These are phyloP conservation scores for Ciborinia camelliae DNA, from an alignment of 2,329 filamentous ascomycete genomes.

Conservation along the genomic window DNA sequence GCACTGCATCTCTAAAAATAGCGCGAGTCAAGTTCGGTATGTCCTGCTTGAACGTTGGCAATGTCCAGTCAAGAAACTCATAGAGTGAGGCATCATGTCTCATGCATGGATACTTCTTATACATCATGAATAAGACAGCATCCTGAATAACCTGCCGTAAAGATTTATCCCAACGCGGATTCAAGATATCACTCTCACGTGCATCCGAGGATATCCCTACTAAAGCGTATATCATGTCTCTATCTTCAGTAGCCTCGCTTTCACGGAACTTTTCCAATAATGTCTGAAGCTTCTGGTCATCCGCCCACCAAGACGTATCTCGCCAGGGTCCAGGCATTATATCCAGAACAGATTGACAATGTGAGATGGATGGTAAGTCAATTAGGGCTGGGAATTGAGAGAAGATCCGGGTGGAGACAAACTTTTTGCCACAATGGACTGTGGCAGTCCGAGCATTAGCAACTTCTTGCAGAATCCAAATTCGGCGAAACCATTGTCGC, in stretches of 20 bases:
- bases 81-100: neutral
- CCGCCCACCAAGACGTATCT: constrained; percentile 15
- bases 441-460: constrained; percentile 2
- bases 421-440: constrained; percentile 18
- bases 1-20: neutral
- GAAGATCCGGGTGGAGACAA: constrained; percentile 16
- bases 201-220: constrained; percentile 2
- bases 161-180: neutral
- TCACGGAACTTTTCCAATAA: constrained; percentile 20
- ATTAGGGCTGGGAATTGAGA: constrained; percentile 11
- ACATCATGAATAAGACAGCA: neutral
- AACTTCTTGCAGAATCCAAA: constrained; percentile 12
- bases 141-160: neutral
- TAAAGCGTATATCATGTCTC: constrained; percentile 22
- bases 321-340: constrained; percentile 20
- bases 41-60: neutral
- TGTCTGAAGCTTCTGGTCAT: constrained; percentile 15
- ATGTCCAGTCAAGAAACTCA: constrained; percentile 1
- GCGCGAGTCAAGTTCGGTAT: neutral
- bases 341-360: constrained; percentile 22
- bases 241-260: constrained; percentile 21
- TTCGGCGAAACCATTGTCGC: constrained; percentile 7
- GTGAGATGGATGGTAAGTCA: neutral
- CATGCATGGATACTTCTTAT: neutral
- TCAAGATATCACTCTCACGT: neutral